phyloP scores from a whole-genome alignment of 2,329 filamentous ascomycete genomes.

The Calonectria hongkongensis region DNA sequence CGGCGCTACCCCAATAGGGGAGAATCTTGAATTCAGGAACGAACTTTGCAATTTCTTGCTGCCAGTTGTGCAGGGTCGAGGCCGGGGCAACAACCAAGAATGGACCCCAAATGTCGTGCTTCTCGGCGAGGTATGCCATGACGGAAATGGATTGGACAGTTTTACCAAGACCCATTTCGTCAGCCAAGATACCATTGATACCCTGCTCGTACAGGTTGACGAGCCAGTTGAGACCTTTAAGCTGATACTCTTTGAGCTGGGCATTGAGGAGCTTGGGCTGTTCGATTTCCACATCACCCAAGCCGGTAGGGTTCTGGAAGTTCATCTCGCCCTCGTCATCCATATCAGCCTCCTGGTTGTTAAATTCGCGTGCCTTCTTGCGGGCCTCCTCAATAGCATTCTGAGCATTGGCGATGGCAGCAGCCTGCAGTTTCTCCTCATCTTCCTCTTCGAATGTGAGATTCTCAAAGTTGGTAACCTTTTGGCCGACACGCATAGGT shows the following conservation, averaged over 20 bases:
- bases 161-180: constrained; percentile 99
- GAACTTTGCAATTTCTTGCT: constrained; percentile 97
- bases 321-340: constrained; percentile 99
- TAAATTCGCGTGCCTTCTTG: constrained; percentile 94
- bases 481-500: constrained; percentile 74
- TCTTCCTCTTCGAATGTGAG: constrained; percentile 97
- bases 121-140: constrained; percentile 98
- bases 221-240: constrained; percentile 99
- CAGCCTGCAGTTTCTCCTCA: constrained; percentile 85
- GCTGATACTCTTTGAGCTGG: constrained; percentile 97
- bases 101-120: constrained; percentile 98
- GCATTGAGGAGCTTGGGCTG: constrained; percentile 96
- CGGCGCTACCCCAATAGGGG: constrained; percentile 97
- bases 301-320: constrained; percentile 97
- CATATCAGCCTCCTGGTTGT: constrained; percentile 81
- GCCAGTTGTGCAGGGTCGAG: constrained; percentile 98
- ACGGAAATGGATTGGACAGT: constrained; percentile 99
- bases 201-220: constrained; percentile 99
- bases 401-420: constrained; percentile 96
- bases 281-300: constrained; percentile 94
- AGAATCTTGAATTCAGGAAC: constrained; percentile 96
- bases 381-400: constrained; percentile 96
- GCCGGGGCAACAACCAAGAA: constrained; percentile 97
- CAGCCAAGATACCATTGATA: constrained; percentile 98
- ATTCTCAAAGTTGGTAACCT: constrained; percentile 95